A percentile compares a stretch with the other conserved stretches of the same genome.
phyloP scores from a whole-genome alignment of 2,329 filamentous ascomycete genomes.

The Bipolaris gigantea region DNA sequence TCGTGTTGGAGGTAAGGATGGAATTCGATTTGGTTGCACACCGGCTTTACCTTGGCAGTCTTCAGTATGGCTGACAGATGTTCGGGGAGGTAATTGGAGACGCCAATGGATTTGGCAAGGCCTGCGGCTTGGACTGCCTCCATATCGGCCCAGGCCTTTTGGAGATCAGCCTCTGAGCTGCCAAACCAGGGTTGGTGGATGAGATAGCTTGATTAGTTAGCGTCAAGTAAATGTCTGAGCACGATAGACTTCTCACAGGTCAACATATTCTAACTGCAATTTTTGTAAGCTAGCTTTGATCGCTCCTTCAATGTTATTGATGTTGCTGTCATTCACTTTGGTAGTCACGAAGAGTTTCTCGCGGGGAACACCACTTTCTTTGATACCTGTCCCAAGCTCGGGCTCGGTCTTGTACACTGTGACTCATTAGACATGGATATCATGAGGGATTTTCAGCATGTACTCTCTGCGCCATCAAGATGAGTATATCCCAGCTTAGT shows the following conservation, averaged over 20 bases:
- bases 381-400: constrained; percentile 54
- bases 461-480: constrained; percentile 73
- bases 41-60: constrained; percentile 59
- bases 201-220: constrained; percentile 53
- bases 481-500: constrained; percentile 72
- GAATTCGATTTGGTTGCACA: constrained; percentile 70
- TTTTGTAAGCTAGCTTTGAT: constrained; percentile 61
- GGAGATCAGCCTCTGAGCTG: constrained; percentile 57
- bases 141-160: constrained; percentile 62
- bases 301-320: constrained; percentile 58
- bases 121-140: constrained; percentile 60
- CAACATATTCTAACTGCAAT: constrained; percentile 63
- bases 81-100: constrained; percentile 60
- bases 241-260: constrained; percentile 52
- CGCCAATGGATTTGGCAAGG: constrained; percentile 63
- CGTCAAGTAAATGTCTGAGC: neutral
- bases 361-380: constrained; percentile 48
- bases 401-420: constrained; percentile 55
- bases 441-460: constrained; percentile 1
- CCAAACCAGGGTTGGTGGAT: constrained; percentile 65
- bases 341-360: constrained; percentile 57
- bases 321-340: constrained; percentile 56
- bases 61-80: constrained; percentile 59
- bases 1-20: constrained; percentile 68
- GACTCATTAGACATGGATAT: neutral